phyloP scores from a whole-genome alignment of 495 filamentous ascomycete genomes.

The Hypoxylon rickii region DNA sequence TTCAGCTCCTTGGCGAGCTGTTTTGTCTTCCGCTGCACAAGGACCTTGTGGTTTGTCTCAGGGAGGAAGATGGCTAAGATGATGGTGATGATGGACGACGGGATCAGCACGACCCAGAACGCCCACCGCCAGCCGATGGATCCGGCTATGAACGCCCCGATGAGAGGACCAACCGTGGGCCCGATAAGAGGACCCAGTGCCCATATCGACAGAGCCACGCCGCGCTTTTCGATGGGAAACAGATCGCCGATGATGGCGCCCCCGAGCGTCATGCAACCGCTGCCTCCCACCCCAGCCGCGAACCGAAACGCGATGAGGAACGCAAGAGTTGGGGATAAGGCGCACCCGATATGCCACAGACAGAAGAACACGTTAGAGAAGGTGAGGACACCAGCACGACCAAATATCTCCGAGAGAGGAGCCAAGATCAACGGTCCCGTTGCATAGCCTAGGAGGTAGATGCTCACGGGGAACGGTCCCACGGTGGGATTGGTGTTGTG shows the following conservation, averaged over 20 bases:
- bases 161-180: slow-evolving; percentile 50
- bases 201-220: slow-evolving; percentile 61
- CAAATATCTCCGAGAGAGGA: slow-evolving; percentile 77
- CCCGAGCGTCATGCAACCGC: slow-evolving; percentile 56
- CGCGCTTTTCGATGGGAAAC: slow-evolving; percentile 58
- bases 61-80: slow-evolving; percentile 54
- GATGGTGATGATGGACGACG: slow-evolving; percentile 44
- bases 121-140: slow-evolving; percentile 65
- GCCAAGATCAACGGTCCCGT: slow-evolving; percentile 53
- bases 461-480: slow-evolving; percentile 44
- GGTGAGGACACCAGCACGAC: slow-evolving; percentile 65
- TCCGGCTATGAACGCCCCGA: slow-evolving; percentile 57
- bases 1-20: slow-evolving; percentile 43
- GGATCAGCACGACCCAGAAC: slow-evolving; percentile 61
- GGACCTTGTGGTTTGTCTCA: slow-evolving; percentile 59
- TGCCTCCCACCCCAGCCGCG: slow-evolving; percentile 64
- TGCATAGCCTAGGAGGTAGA: slow-evolving; percentile 50
- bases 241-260: slow-evolving; percentile 63
- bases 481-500: slow-evolving; percentile 43
- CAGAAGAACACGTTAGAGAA: slow-evolving; percentile 69
- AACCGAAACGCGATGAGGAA: slow-evolving; percentile 68
- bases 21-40: slow-evolving; percentile 55
- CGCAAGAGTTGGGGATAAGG: slow-evolving; percentile 62
- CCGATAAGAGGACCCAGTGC: slow-evolving; percentile 49
- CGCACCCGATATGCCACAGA: slow-evolving; percentile 71